phyloP scores from a whole-genome alignment of 305 asterid genomes.

The Fraxinus sp. region DNA sequence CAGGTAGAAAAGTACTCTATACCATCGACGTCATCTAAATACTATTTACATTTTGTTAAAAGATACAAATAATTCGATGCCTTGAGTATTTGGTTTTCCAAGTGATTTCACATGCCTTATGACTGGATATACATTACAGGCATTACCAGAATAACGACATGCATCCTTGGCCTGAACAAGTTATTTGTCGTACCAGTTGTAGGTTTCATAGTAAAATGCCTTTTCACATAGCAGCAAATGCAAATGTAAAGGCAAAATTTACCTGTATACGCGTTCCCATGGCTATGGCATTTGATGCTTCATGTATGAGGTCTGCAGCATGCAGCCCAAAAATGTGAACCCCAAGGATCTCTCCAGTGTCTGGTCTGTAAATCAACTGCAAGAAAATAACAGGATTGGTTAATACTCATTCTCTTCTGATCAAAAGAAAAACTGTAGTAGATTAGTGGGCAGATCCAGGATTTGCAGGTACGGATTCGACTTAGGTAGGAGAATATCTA shows the following conservation, averaged over 20 bases:
- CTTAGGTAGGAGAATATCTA: background rate
- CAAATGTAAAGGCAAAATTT: constrained; percentile 18
- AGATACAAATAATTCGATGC: background rate
- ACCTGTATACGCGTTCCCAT: constrained; percentile 88
- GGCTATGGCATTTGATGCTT: constrained; percentile 89
- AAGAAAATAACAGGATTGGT: constrained; percentile 34
- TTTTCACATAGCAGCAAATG: background rate
- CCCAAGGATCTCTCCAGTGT: constrained; percentile 93
- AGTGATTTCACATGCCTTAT: background rate
- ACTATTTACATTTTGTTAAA: background rate
- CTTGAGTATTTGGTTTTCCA: background rate
- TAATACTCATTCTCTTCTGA: constrained; percentile 13
- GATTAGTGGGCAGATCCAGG: background rate
- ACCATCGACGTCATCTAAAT: background rate
- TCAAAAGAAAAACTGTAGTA: background rate
- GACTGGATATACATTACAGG: background rate
- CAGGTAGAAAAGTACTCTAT: background rate
- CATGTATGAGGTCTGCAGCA: constrained; percentile 95
- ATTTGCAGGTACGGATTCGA: background rate
- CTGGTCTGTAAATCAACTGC: constrained; percentile 91
- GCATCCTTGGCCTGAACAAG: background rate
- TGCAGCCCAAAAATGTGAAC: constrained; percentile 91
- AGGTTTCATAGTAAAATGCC: constrained; percentile 4
- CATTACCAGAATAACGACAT: background rate
- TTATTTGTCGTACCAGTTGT: background rate